These are phyloP conservation scores for Acanthamoeba lenticulata DNA, from an alignment of 208 protist species.

Conservation along the genomic window DNA sequence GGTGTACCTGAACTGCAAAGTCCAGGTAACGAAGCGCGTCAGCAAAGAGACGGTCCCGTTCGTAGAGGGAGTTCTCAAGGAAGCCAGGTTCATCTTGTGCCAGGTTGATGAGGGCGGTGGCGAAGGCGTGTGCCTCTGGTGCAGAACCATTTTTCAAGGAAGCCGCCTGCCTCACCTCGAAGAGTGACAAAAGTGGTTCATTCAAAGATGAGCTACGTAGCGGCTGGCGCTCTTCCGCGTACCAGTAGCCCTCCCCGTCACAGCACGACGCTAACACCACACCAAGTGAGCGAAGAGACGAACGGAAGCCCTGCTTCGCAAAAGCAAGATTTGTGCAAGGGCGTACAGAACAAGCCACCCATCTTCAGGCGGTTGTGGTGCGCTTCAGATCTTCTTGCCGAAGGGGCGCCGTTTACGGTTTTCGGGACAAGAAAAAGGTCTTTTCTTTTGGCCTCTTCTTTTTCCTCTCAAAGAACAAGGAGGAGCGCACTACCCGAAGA, in stretches of 20 bases:
- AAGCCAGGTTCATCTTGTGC: background rate
- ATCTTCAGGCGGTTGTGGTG: background rate
- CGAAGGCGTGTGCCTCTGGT: constrained; percentile 8
- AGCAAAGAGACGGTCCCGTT: background rate
- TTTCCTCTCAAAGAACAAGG: no score
- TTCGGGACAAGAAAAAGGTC: no score
- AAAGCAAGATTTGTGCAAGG: no score
- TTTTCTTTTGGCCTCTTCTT: background rate
- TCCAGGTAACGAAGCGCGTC: constrained; percentile 19
- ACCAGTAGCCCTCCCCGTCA: background rate
- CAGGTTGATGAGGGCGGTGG: background rate
- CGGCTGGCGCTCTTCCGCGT: background rate
- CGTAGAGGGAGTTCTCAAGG: background rate
- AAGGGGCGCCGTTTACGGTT: no score
- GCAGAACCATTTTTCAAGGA: background rate
- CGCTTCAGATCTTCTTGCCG: background rate
- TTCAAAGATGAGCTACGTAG: background rate
- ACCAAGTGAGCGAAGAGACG: no score
- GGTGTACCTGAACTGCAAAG: constrained; percentile 31
- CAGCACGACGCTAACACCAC: background rate
- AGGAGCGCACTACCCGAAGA: no score
- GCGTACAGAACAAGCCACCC: background rate
- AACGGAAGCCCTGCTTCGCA: no score
- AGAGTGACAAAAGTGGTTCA: background rate
- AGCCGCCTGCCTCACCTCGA: background rate